Conservation (phyloP, 345 rosid species). For the Moricandia arvensis region DNA sequence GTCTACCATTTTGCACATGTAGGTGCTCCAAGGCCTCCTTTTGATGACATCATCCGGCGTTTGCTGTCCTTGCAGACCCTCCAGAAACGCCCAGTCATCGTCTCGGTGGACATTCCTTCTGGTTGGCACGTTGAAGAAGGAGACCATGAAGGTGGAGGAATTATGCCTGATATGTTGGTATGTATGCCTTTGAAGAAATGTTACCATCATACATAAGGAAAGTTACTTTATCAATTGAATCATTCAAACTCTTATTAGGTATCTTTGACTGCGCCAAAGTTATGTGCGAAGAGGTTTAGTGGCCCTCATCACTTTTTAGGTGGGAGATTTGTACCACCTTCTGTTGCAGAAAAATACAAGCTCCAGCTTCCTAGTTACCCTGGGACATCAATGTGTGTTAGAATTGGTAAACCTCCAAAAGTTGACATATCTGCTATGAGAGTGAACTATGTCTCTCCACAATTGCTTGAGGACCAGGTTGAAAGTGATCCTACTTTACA, state of each 20-base stretch:
- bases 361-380: conserved; percentile 84
- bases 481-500: conserved; percentile 70
- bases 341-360: conserved; percentile 64
- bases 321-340: conserved; percentile 89
- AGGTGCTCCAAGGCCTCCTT: conserved; percentile 95
- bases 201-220: not conserved
- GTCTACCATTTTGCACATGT: conserved; percentile 27
- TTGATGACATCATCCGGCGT: conserved; percentile 65
- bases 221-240: conserved; percentile 26
- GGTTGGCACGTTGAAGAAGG: conserved; percentile 99
- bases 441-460: conserved; percentile 87
- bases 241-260: conserved; percentile 53
- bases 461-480: conserved; percentile 71
- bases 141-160: conserved; percentile 61
- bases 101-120: conserved; percentile 91
- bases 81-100: conserved; percentile 51
- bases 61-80: conserved; percentile 41
- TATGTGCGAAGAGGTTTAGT: conserved; percentile 74
- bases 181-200: too few relatives aligned
- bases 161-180: conserved; percentile 94
- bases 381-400: conserved; percentile 90
- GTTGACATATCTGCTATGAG: conserved; percentile 84
- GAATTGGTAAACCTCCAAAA: conserved; percentile 74
- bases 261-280: conserved; percentile 95
- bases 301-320: conserved; percentile 95